Base-by-base conservation (phyloP, 305 asterid genomes). In the Withania somnifera region DNA sequence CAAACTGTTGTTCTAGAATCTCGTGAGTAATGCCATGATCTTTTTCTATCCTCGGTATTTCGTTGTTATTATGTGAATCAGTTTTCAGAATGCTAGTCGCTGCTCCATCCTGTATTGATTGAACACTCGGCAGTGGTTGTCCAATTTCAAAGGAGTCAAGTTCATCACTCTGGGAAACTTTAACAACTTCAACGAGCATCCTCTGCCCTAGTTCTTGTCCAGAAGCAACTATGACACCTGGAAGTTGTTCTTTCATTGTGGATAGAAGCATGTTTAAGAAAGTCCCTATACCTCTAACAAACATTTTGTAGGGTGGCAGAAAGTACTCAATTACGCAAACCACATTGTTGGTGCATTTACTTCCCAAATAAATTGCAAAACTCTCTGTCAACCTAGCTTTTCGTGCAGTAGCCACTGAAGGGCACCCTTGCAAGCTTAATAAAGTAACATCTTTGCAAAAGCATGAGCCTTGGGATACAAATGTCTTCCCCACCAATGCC, bases 1-100 rank as follows among this genome's bases (percentile, higher is more conserved):
- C 88, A 13, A 28, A 87, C 3, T 82, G 82, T 68, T 77, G 81
- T 40, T 68, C 6, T 1, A 84, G 76, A 61, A 20, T 77, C 66
- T 85, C 64, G 36, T 42, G 40, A n/a, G 40, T 71, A 47, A 83
- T 63, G 4, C 22, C 52, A 10, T 57, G 5, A n/a, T 75, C 81
- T 42, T 51, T 68, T 68, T 8, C 32, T 19, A 68, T 40, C 13
- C 6, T 40, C 0, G 1, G 19, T 11, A 68, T 1, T 19, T 0
- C 0, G 0, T 11, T 68, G 0, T 68, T 68, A 19, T 11, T 40
- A 0, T 15, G 50, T 0, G 13, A 40, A 38, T 68, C n/a, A 0
- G 40, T 20, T 0, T 0, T 68, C 7, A 5, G 2, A 0, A 9
- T 38, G 54, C 11, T 68, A 11, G 34, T 20, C 0, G 0, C 2